Conservation (phyloP, 805 yeast genomes). For the Starmerella davenportii region DNA sequence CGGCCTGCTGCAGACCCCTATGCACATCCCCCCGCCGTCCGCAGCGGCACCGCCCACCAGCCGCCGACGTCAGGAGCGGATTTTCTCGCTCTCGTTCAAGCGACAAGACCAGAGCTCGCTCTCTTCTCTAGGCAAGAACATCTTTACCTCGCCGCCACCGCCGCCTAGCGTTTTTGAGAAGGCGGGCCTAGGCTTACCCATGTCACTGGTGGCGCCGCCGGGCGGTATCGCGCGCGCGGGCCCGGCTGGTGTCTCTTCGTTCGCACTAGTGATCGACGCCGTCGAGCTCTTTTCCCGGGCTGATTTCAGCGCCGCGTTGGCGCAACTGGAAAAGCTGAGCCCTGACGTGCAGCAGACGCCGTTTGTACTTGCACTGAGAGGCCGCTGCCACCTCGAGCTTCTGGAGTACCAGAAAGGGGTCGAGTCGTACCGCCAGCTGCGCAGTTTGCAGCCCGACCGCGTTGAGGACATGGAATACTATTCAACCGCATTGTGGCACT, state of each 20-base stretch:
- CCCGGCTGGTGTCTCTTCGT: background rate
- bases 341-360: conserved; percentile 50
- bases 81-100: conserved; percentile 3
- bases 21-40: background rate
- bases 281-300: conserved; percentile 24
- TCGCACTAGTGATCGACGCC: conserved; percentile 7
- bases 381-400: conserved; percentile 68
- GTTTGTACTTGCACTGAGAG: conserved; percentile 68
- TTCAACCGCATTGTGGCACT: conserved; percentile 85
- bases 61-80: background rate
- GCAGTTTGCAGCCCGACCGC: conserved; percentile 59
- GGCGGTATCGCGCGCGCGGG: background rate
- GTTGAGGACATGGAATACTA: conserved; percentile 77
- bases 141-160: conserved; percentile 3
- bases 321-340: conserved; percentile 48
- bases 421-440: conserved; percentile 39
- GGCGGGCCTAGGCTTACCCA: background rate
- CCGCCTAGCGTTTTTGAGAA: background rate
- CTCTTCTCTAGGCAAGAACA: conserved; percentile 8
- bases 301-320: conserved; percentile 66
- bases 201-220: no score
- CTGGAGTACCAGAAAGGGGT: conserved; percentile 70
- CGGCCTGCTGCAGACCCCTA: background rate
- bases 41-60: background rate
- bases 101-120: conserved; percentile 11